Conservation (phyloP, 345 rosid genomes). For the Eucalyptus coolabah region DNA sequence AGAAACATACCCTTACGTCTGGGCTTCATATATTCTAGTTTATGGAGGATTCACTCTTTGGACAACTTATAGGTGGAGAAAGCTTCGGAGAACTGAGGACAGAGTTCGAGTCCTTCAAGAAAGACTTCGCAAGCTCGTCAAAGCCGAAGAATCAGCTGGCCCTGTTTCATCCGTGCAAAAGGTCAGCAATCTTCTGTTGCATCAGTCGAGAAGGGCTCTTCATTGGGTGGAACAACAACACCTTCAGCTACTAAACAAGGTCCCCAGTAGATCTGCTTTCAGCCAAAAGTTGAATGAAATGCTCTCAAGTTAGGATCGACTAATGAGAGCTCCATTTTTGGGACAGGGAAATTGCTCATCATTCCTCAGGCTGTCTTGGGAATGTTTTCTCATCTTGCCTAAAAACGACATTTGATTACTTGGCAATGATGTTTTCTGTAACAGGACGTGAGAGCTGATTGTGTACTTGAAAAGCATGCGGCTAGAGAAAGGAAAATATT, state of each 20-base stretch:
- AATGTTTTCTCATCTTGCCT: not conserved
- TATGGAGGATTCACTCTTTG: conserved; percentile 79
- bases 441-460: not conserved
- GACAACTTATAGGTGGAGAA: conserved; percentile 70
- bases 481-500: not conserved
- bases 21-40: conserved; percentile 82
- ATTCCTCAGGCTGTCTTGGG: not conserved
- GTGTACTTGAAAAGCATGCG: not conserved
- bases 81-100: conserved; percentile 81
- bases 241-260: not conserved
- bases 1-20: conserved; percentile 76
- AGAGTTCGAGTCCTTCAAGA: conserved; percentile 72
- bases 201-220: conserved; percentile 14
- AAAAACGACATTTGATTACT: not conserved
- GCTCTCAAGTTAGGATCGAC: not conserved
- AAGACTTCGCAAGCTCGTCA: conserved; percentile 44
- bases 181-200: conserved; percentile 4
- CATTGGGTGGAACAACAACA: not conserved
- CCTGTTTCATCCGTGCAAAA: conserved; percentile 16
- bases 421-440: not conserved
- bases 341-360: not conserved
- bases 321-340: not conserved
- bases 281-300: not conserved
- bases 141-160: conserved; percentile 33
- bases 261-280: not conserved